Evolutionary conservation across 768 basidiomycete genomes (phyloP), one percentile per base, ranked within the genome.

Genomic region (Leccinum variicolor): DNA sequence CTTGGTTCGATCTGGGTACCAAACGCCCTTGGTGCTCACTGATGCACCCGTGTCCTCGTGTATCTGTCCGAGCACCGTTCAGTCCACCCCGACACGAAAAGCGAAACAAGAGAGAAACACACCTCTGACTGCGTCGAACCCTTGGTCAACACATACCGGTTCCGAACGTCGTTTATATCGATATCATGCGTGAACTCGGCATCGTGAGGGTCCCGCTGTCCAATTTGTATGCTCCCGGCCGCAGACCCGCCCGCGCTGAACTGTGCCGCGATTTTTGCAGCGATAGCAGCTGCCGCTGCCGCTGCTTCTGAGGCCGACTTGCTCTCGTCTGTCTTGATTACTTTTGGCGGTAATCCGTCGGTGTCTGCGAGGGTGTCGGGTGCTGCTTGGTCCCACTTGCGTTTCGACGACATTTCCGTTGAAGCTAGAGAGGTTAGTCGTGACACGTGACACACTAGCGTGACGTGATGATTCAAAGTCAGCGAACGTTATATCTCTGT

Each of bases 161-260:
- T 98, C 70, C 95, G 79, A 50, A 94, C 79, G 73, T 98, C 95
- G 71, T 98, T 98, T 72, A 98, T 97, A 71, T 98, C 96, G 55
- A 98, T 95, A 67, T 97, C 92, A 62, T 91, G 83, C 13, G 85
- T 87, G 64, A 87, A 98, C 48, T 90, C 91, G 45, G 80, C 90
- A 63, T 92, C 90, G 50, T 89, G 84, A 2, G 79, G 77, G 67
- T 92, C 90, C 62, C 83, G 83, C 51, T 74, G 65, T 17, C 79
- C 79, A 58, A 77, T 67, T 64, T 77, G 63, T 58, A 74, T 78
- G 68, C 68, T 73, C 70, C 64, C 78, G 53, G 66, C 64, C 4
- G 66, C 77, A 58, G 69, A 63, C 41, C 60, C 79, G 64, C 69
- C 71, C 2, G 81, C 81, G 54, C 78, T 80, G 59, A 92, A 90